Evolutionary conservation across 2,329 filamentous ascomycete genomes (phyloP).

Genomic region (Aphanoascus verrucosus): DNA sequence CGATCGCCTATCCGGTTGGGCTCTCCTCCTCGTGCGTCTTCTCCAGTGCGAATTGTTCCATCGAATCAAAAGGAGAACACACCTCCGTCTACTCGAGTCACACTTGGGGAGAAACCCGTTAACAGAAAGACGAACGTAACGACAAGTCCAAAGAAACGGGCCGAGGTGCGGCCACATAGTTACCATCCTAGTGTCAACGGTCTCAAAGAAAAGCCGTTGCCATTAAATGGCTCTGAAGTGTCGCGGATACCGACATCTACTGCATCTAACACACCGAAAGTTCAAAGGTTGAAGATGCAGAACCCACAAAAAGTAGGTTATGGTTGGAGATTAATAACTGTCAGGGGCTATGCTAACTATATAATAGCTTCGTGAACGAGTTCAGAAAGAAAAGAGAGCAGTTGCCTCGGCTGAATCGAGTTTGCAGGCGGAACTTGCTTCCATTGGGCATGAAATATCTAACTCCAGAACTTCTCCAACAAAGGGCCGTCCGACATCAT

Average conservation of each 20-base stretch:
- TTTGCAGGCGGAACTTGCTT: conserved; percentile 63
- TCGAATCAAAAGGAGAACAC: conserved; percentile 31
- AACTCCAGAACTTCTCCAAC: conserved; percentile 21
- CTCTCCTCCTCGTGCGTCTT: conserved; percentile 24
- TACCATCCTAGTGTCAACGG: conserved; percentile 24
- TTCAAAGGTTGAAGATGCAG: conserved; percentile 59
- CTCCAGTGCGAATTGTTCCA: conserved; percentile 15
- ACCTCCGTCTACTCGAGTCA: conserved; percentile 27
- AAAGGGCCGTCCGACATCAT: conserved; percentile 22
- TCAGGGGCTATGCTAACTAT: conserved; percentile 7
- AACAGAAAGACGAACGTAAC: conserved; percentile 26
- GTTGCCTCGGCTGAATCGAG: conserved; percentile 59
- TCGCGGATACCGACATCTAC: conserved; percentile 29
- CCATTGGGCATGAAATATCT: conserved; percentile 71
- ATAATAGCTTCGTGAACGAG: conserved; percentile 58
- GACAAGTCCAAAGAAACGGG: conserved; percentile 34
- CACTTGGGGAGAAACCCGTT: conserved; percentile 25
- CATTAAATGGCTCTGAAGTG: conserved; percentile 25
- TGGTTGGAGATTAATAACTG: neutral
- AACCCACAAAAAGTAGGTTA: conserved; percentile 46
- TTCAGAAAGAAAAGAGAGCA: conserved; percentile 68
- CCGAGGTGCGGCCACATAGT: conserved; percentile 24
- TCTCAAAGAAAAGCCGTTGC: conserved; percentile 27
- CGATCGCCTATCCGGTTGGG: conserved; percentile 10
- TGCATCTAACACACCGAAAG: conserved; percentile 54